A percentile compares a stretch with the other conserved stretches of the same genome.
phyloP scores from a whole-genome alignment of 225 moss, liverwort and hornwort genomes.

The Pseudoscleropodium purum region DNA sequence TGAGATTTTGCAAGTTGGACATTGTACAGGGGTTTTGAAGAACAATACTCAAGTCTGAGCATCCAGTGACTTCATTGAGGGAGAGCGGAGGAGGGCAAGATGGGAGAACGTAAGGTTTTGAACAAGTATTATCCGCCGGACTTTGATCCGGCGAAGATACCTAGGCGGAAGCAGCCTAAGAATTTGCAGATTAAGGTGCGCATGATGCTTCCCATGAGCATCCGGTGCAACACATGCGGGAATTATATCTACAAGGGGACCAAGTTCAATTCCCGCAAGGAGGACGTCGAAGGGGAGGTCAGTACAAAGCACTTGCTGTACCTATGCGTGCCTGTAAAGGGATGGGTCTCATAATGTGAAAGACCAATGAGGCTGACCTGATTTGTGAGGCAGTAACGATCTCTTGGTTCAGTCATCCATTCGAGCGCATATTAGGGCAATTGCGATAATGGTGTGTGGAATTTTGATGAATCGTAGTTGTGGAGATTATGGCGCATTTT shows the following conservation, averaged over 20 bases:
- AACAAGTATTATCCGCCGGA: slow-evolving; percentile 88
- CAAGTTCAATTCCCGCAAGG: slow-evolving; percentile 83
- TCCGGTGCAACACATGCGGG: slow-evolving; percentile 78
- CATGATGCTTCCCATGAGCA: slow-evolving; percentile 94
- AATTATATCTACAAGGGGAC: slow-evolving; percentile 92
- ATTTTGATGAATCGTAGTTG: not conserved
- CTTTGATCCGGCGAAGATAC: slow-evolving; percentile 86
- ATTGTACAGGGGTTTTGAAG: not conserved
- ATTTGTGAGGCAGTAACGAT: not conserved
- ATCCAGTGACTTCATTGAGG: not conserved
- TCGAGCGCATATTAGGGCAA: not conserved
- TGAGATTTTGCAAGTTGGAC: not conserved
- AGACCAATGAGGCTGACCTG: not conserved
- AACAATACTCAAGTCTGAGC: not conserved
- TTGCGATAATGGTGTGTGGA: not conserved
- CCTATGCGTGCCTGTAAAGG: not conserved
- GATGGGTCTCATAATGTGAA: not conserved
- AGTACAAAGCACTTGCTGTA: not conserved
- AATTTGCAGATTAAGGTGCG: slow-evolving; percentile 83
- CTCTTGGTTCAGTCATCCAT: not conserved
- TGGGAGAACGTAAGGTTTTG: slow-evolving; percentile 79
- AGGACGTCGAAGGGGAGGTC: slow-evolving; percentile 65
- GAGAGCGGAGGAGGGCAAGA: slow-evolving; percentile 15
- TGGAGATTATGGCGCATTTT: not conserved
- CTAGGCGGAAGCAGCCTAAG: slow-evolving; percentile 69